phyloP scores from a whole-genome alignment of 129 eudicot genomes.

The Centrapalus pauciflorus region DNA sequence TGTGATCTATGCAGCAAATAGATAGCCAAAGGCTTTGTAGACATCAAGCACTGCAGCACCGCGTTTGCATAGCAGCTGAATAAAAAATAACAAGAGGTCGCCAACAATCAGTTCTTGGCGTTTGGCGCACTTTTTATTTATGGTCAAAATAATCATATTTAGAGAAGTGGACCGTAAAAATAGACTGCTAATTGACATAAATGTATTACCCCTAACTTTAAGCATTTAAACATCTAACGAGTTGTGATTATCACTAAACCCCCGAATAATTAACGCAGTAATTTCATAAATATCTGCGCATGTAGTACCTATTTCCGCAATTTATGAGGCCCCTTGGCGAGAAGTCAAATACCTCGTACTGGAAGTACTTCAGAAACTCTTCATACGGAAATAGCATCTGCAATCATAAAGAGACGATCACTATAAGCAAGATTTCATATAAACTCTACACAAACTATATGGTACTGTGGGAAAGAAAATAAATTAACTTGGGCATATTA shows the following conservation, averaged over 20 bases:
- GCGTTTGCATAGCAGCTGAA: conserved; percentile 98
- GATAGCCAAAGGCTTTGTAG: conserved; percentile 81
- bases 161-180: not conserved
- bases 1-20: conserved; percentile 79
- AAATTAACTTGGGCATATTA: not conserved
- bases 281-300: not conserved
- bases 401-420: not conserved
- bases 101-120: too few species aligned
- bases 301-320: conserved; percentile 80
- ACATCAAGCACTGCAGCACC: conserved; percentile 83
- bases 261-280: not conserved
- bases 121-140: too few species aligned
- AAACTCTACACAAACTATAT: not conserved
- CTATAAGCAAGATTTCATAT: conserved; percentile 3
- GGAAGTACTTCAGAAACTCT: conserved; percentile 69
- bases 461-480: not conserved
- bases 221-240: not conserved
- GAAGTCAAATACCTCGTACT: conserved; percentile 46
- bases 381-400: conserved; percentile 95
- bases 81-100: not conserved
- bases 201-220: not conserved
- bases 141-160: too few species aligned
- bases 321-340: conserved; percentile 91
- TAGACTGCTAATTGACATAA: not conserved
- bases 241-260: not conserved